Evolutionary conservation across 805 yeast genomes (phyloP), one percentile per base, ranked within the genome.

Genomic region (Kazachstania bromeliacearum): DNA sequence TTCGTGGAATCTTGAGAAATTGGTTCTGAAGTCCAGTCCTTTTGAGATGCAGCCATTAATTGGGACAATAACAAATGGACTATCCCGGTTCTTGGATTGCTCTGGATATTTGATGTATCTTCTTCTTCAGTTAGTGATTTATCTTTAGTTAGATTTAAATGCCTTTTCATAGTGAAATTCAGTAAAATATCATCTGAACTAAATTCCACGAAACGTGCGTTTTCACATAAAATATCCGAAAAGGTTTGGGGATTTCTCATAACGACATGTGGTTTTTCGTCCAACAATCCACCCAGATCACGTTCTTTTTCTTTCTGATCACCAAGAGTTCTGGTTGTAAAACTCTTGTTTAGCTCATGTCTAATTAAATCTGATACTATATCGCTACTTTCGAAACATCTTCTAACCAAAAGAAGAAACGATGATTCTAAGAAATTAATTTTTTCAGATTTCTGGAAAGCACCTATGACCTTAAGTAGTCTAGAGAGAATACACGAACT

Each of bases 341-440:
- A 67, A 21, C 66, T 59, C 18, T 59, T 63, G 3, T 66, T 53
- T 8, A 83, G 52, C 38, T 79, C 85, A 16, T 67, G 61, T 0
- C 59, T 47, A 48, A 84, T 71, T 26, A 71, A 59, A 7, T 62
- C 60, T 20, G 64, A 62, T 4, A 85, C 60, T 9, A 72, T 59
- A 0, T 65, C 68, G 0, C 62, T 53, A 3, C 75, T 70, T 55
- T 87, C 96, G 53, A 79, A 75, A 39, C 87, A 77, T 30, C 81
- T 66, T 51, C 95, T 70, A 1, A 79, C 54, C 23, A 85, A 60
- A 9, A 74, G 62, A 1, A 75, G 64, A 15, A 77, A 62, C 1
- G 73, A 55, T 5, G 68, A 60, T 40, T 75, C 77, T 2, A 76
- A 39, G 40, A 58, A 56, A 29, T 60, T 60, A 2, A 63, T 57